Base-by-base conservation (phyloP, 306 rosid species). In the Bauhinia variegata region DNA sequence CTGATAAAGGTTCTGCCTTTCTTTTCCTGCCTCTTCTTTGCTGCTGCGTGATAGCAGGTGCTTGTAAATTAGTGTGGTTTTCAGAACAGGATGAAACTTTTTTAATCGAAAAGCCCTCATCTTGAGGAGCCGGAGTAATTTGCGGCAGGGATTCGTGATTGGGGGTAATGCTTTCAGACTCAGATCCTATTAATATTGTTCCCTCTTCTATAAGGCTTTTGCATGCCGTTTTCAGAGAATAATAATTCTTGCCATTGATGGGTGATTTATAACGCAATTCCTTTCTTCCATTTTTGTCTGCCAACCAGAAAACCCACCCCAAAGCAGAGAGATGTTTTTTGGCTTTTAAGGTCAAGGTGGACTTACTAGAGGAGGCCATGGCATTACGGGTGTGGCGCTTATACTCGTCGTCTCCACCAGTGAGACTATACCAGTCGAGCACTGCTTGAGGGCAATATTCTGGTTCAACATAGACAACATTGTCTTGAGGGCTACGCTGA, bases 241-340 rank as follows among this genome's bases (percentile, higher is more conserved):
- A 57, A 59, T 67, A 72, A 7, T 42, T 46, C 55, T 59, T 88
- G 6, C 88, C 91, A 17, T 5, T 56, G 28, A 1, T 2, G 0
- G 96, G 89, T 6, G 85, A 75, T 15, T 53, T 52, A 54, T 86
- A 91, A 17, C 97, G 88, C 38, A 91, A 4, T 72, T 88, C 91
- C 8, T 41, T 60, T 30, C 6, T 77, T 0, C 12, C 15, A 6
- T 71, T 52, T 80, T 82, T 80, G 31, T 43, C 11, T 4, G 9
- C 43, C 5, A 62, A 58, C 81, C 77, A 82, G 32, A 88, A 52
- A 4, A 7, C 52, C 96, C 96, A 91, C 2, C 97, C 93, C 70
- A 62, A 11, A 3, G 54, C 54, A n/a, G 56, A 19, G 15, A 84
- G 83, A 53, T 91, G 97, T 11, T 68, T 72, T 74, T 70, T 83